These are phyloP conservation scores for Irineochytrium annulatum DNA, from an alignment of 192 early-diverging fungal genomes.

Conservation along the genomic window DNA sequence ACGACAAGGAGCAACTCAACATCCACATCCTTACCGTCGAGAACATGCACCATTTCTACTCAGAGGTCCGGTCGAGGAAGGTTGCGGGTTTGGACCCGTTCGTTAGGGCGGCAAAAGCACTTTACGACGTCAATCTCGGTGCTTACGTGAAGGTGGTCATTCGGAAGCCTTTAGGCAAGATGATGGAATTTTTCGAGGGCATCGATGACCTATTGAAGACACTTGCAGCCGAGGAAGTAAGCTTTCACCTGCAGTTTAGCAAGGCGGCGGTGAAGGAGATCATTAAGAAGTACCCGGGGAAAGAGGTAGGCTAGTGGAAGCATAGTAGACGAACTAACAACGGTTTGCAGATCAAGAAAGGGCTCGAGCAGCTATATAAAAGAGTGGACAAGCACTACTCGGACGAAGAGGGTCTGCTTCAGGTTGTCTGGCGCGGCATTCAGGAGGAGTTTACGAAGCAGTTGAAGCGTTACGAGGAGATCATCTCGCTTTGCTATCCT, in stretches of 20 bases:
- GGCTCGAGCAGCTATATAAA: conserved; percentile 77
- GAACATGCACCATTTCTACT: conserved; percentile 93
- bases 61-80: conserved; percentile 71
- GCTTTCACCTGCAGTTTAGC: conserved; percentile 76
- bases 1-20: conserved; percentile 81
- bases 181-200: conserved; percentile 96
- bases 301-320: conserved; percentile 55
- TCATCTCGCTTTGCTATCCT: conserved; percentile 83
- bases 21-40: conserved; percentile 77
- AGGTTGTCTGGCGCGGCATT: conserved; percentile 88
- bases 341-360: conserved; percentile 61
- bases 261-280: conserved; percentile 83
- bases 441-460: conserved; percentile 80
- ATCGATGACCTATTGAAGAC: conserved; percentile 83
- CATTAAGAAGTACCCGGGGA: conserved; percentile 76
- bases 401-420: conserved; percentile 71
- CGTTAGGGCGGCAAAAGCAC: conserved; percentile 76
- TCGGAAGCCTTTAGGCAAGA: conserved; percentile 77
- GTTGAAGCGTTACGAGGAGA: conserved; percentile 73
- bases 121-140: conserved; percentile 77
- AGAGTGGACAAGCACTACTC: conserved; percentile 93
- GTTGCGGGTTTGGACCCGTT: conserved; percentile 68
- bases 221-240: conserved; percentile 70
- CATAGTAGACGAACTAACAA: background rate
- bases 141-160: conserved; percentile 86